Base-by-base conservation (phyloP, 1,139 yeast species). In the Pichia inconspicua region DNA sequence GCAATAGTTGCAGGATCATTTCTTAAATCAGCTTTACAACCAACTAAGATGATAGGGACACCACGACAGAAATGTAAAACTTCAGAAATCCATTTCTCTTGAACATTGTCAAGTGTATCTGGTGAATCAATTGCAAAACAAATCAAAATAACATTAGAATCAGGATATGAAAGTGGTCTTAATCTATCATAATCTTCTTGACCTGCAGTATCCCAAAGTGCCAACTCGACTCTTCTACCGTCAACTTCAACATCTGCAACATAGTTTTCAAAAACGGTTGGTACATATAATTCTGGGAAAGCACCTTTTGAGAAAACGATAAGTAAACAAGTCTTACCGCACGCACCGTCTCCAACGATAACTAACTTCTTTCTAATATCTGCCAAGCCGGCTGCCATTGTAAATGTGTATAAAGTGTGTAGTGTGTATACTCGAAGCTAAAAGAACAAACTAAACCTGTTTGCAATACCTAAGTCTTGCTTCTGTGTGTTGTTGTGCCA, bases 131-230 rank as follows among this genome's bases (percentile, higher is more conserved):
- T 80, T 27, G 96, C 82, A 75, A 88, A 89, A 75, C 96, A 88
- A 62, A 89, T 87, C 67, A 89, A 77, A 57, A 89, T 86, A 55
- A 89, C 96, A 66, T 89, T 86, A 46, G 96, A 84, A 67, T 88
- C 96, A 53, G 96, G 96, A 71, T 89, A 89, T 30, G 95, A 84
- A 61, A 89, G 75, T 32, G 96, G 96, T 73, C 97, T 84, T 66
- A 89, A 77, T 72, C 96, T 84, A 69, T 88, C 96, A 69, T 88
- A 89, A 72, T 89, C 97, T 74, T 89, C 96, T 77, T 89, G 97
- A 55, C 97, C 97, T 49, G 97, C 97, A 60, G 97, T 89, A 86
- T 89, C 97, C 96, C 97, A 89, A 57, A 89, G 76, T 25, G 96
- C 96, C 70, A 89, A 77, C 67, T 87, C 95, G 51, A 88, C 96